Conservation (phyloP, 2,329 filamentous ascomycete genomes). For the Claviceps africana region DNA sequence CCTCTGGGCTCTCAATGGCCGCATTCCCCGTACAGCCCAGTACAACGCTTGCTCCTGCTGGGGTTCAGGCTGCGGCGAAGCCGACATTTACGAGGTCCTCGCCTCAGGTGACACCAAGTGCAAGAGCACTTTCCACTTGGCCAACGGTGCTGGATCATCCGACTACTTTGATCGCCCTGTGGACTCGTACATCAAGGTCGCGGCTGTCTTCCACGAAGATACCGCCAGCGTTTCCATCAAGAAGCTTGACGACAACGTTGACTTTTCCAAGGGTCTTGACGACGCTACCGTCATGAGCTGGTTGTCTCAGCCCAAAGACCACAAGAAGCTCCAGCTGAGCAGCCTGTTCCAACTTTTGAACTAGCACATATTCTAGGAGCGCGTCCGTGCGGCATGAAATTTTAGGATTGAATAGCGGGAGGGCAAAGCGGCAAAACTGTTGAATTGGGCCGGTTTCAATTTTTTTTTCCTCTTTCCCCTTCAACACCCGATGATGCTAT, state of each 20-base stretch:
- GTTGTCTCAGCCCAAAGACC: constrained; percentile 12
- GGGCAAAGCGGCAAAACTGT: neutral
- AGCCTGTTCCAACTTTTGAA: constrained; percentile 12
- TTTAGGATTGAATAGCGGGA: neutral
- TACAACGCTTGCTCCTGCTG: constrained; percentile 64
- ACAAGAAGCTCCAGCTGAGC: constrained; percentile 5
- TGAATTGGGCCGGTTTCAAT: neutral
- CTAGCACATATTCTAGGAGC: neutral
- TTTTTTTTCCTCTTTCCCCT: neutral
- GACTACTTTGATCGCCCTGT: constrained; percentile 60
- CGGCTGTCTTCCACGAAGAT: constrained; percentile 43
- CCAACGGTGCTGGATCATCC: constrained; percentile 48
- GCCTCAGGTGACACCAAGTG: constrained; percentile 47
- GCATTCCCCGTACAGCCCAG: constrained; percentile 56
- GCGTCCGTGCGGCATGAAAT: too few species aligned
- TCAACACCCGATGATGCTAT: too few species aligned
- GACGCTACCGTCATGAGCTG: constrained; percentile 23
- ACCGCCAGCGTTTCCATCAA: constrained; percentile 42
- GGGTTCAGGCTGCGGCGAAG: constrained; percentile 54
- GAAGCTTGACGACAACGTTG: constrained; percentile 27
- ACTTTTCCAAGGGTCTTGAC: constrained; percentile 26
- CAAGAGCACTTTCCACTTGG: constrained; percentile 57
- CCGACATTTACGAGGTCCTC: constrained; percentile 63
- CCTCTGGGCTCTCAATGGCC: constrained; percentile 62
- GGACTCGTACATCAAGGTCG: constrained; percentile 45